A percentile compares a stretch with the other conserved stretches of the same genome.
These are phyloP conservation scores for Micractinium conductrix DNA, from an alignment of 139 green algal genomes.

Conservation along the genomic window DNA sequence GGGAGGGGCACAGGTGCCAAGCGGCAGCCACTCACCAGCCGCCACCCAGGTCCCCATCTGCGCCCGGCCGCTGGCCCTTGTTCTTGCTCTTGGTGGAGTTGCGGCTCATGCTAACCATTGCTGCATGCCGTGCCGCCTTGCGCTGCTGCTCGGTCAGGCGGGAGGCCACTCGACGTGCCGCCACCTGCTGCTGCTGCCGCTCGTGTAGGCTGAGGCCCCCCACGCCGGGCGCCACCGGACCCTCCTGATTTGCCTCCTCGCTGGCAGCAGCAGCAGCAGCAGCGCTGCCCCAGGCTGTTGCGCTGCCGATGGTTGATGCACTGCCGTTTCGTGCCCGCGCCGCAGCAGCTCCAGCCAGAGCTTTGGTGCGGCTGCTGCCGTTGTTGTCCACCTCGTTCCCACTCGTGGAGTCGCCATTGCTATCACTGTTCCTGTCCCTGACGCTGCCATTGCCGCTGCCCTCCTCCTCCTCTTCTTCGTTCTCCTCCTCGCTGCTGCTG, in stretches of 20 bases:
- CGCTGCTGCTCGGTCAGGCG: constrained; percentile 61
- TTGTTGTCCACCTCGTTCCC: not conserved
- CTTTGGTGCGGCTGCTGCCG: not conserved
- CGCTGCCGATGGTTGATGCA: constrained; percentile 15
- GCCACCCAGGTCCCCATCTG: not conserved
- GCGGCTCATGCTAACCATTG: constrained; percentile 23
- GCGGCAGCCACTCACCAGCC: not conserved
- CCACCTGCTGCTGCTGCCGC: constrained; percentile 1
- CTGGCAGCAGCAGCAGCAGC: not conserved
- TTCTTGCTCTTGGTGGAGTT: constrained; percentile 45
- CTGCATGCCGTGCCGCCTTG: constrained; percentile 29
- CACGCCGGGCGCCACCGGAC: not conserved
- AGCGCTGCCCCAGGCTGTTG: not conserved
- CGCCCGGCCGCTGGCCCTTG: constrained; percentile 42
- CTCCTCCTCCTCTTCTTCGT: not conserved
- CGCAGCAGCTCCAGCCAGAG: too few relatives aligned
- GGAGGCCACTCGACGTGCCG: not conserved
- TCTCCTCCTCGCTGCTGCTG: constrained; percentile 7
- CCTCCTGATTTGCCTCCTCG: not conserved
- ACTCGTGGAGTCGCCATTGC: not conserved
- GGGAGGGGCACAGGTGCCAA: not conserved
- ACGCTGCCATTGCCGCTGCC: not conserved
- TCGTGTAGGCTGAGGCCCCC: not conserved
- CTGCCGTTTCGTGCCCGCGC: too few relatives aligned
- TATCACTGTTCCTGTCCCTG: not conserved